Conservation (phyloP, 192 early-diverging fungal species). For the Coemansia sp. region DNA sequence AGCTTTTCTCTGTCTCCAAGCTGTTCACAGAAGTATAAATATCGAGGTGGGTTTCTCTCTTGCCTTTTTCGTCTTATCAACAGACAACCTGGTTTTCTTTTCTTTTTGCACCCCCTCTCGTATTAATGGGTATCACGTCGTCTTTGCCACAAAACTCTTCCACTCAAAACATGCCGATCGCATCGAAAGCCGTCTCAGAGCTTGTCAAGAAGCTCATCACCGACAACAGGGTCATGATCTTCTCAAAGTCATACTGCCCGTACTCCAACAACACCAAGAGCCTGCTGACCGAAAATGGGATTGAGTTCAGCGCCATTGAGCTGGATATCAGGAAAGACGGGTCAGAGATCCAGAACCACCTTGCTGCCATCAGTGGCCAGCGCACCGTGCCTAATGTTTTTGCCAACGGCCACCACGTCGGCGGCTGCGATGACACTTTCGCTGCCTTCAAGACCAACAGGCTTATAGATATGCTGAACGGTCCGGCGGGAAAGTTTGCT, state of each 20-base stretch:
- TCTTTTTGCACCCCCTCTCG: background rate
- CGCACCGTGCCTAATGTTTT: slow-evolving; percentile 79
- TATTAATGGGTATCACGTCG: slow-evolving; percentile 16
- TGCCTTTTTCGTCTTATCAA: background rate
- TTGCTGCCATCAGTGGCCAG: slow-evolving; percentile 59
- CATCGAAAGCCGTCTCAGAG: slow-evolving; percentile 31
- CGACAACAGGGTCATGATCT: slow-evolving; percentile 58
- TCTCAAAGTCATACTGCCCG: slow-evolving; percentile 77
- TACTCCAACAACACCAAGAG: slow-evolving; percentile 63
- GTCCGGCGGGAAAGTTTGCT: slow-evolving; percentile 12
- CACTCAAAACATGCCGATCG: slow-evolving; percentile 22
- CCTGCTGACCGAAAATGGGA: slow-evolving; percentile 37
- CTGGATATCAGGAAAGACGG: slow-evolving; percentile 62
- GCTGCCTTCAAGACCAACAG: slow-evolving; percentile 51
- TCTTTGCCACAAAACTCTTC: slow-evolving; percentile 4
- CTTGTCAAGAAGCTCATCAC: slow-evolving; percentile 37
- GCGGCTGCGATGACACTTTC: slow-evolving; percentile 61
- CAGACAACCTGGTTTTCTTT: slow-evolving; percentile 4
- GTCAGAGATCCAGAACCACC: slow-evolving; percentile 61
- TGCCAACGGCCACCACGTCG: slow-evolving; percentile 64
- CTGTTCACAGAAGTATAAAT: background rate
- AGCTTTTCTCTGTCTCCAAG: no score
- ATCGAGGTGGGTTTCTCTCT: background rate
- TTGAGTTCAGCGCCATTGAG: slow-evolving; percentile 55
- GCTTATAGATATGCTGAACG: slow-evolving; percentile 54